Evolutionary conservation across 129 eudicot species (phyloP).

Genomic region (Helichrysum umbraculigerum): DNA sequence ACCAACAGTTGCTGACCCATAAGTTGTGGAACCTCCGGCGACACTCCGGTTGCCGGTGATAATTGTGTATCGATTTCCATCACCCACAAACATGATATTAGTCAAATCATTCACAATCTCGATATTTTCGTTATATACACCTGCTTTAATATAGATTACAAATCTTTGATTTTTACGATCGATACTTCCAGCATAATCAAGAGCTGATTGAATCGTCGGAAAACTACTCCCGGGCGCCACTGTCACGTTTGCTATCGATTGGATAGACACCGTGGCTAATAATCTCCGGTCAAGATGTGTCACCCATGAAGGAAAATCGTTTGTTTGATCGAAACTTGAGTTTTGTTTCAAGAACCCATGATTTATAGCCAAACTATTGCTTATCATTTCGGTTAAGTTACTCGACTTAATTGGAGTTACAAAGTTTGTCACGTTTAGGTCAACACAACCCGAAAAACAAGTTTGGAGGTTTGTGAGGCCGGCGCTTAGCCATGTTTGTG

Average conservation of each 20-base stretch:
- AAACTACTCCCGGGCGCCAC: slow-evolving; percentile 57
- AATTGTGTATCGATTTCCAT: slow-evolving; percentile 60
- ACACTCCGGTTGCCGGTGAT: slow-evolving; percentile 71
- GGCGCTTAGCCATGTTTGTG: slow-evolving; percentile 85
- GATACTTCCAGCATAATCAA: slow-evolving; percentile 49
- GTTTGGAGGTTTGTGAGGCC: slow-evolving; percentile 71
- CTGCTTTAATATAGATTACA: slow-evolving; percentile 58
- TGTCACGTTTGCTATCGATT: slow-evolving; percentile 45
- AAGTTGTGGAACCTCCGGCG: slow-evolving; percentile 65
- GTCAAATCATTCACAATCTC: slow-evolving; percentile 41
- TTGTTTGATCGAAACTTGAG: neutral
- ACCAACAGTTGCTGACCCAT: slow-evolving; percentile 81
- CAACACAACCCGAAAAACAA: slow-evolving; percentile 55
- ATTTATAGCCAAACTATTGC: slow-evolving; percentile 66
- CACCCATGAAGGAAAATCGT: slow-evolving; percentile 60
- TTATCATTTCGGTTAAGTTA: slow-evolving; percentile 63
- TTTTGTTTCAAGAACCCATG: slow-evolving; percentile 34
- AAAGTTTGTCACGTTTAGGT: slow-evolving; percentile 51
- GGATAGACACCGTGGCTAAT: slow-evolving; percentile 37
- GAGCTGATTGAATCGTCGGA: slow-evolving; percentile 58
- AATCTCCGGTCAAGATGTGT: slow-evolving; percentile 45
- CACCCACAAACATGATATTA: slow-evolving; percentile 80
- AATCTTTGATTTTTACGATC: slow-evolving; percentile 45
- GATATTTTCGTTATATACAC: slow-evolving; percentile 66
- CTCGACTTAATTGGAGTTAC: slow-evolving; percentile 45